phyloP scores from a whole-genome alignment of 1,284 basidiomycete species.

The Macrocystidia cucumis region DNA sequence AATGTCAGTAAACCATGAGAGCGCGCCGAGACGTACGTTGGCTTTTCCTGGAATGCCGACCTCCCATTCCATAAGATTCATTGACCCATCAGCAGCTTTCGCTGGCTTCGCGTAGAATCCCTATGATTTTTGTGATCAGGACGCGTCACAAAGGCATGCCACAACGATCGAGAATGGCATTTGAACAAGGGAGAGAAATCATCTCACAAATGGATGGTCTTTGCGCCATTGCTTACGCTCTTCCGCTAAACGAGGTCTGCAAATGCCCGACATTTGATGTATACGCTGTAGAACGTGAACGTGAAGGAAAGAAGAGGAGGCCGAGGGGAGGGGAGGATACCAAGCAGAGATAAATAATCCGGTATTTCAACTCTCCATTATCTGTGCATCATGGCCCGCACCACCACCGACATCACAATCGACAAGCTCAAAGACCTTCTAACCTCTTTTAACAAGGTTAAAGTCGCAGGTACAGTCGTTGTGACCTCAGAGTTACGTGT shows the following conservation, averaged over 20 bases:
- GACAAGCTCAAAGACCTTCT: constrained; percentile 55
- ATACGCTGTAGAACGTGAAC: too few species aligned
- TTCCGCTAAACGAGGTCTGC: constrained; percentile 83
- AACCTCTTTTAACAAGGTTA: constrained; percentile 73
- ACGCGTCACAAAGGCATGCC: constrained; percentile 3
- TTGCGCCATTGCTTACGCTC: constrained; percentile 99
- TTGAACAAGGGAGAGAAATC: constrained; percentile 2
- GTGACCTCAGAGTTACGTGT: constrained; percentile 1
- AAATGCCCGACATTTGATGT: constrained; percentile 79
- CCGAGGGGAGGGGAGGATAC: too few species aligned
- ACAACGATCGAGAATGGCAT: constrained; percentile 4
- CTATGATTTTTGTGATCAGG: constrained; percentile 33
- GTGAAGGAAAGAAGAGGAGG: too few species aligned
- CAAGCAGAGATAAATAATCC: too few species aligned
- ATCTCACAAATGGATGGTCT: constrained; percentile 95
- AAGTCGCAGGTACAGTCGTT: constrained; percentile 71
- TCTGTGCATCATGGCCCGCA: too few species aligned
- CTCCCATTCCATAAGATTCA: constrained; percentile 98
- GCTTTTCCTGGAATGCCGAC: constrained; percentile 90
- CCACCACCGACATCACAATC: constrained; percentile 45
- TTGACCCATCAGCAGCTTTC: constrained; percentile 86
- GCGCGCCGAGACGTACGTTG: constrained; percentile 43
- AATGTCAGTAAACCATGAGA: constrained; percentile 9
- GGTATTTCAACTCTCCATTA: too few species aligned
- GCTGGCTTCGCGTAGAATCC: constrained; percentile 94